Evolutionary conservation across 139 green algal species (phyloP), one percentile per base, ranked within the genome.

Genomic region (Coccomyxa sp.): DNA sequence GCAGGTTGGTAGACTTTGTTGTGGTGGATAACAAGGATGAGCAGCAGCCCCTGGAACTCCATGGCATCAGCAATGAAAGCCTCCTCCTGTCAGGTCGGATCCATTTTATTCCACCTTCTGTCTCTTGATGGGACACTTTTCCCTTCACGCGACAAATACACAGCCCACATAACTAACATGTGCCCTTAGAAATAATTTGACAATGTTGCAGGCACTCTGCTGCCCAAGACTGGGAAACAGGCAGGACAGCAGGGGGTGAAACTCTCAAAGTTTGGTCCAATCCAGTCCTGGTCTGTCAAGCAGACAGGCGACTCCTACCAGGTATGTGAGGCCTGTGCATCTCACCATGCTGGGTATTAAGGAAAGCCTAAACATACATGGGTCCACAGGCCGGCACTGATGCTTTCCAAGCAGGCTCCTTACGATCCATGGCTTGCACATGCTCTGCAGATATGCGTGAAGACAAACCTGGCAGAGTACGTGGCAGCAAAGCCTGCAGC

Each of bases 1-100:
- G 79, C 87, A 91, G 91, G 83, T 79, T 94, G 76, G 60, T 87
- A 27, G 82, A 93, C 82, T 94, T 92, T 68, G 63, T 23, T n/a
- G 51, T 93, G 18, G 58, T 60, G 0, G 87, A 92, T 59, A 60
- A 67, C 10, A 57, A 85, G 21, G 86, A 86, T 31, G 80, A 88
- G 27, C 63, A 84, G 67, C 86, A 92, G 76, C 85, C 87, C 16
- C 57, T 95, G 3, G 88, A 94, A n/a, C 82, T 82, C 23, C 13
- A 88, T 30, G 81, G 83, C 15, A n/a, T 85, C 23, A 31, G 85
- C 18, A 76, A 81, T 58, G 32, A 59, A 30, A 60, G 15, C 0
- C 74, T 86, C 79, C 88, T 81, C 45, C 25, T 90, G 0, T 84
- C 80, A 78, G 87, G 85, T 91, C 51, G 38, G 60, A 25, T 45